These are phyloP conservation scores for Lathyrus aphaca DNA, from an alignment of 306 rosid genomes.

Conservation along the genomic window DNA sequence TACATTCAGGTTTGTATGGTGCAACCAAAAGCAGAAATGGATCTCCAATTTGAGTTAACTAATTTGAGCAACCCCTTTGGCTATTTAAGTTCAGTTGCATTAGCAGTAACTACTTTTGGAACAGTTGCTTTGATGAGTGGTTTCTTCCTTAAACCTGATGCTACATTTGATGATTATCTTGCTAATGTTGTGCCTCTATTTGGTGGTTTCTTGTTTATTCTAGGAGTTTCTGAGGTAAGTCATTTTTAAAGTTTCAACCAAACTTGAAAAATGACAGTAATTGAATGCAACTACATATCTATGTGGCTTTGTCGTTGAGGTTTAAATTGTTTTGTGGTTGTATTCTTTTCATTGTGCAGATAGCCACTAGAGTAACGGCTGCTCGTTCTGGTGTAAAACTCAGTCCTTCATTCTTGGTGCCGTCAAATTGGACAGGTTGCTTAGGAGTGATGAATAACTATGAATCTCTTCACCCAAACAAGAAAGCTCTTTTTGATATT, in stretches of 20 bases:
- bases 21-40: conserved; percentile 95
- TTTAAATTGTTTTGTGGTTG: conserved; percentile 23
- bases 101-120: conserved; percentile 83
- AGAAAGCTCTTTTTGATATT: conserved; percentile 86
- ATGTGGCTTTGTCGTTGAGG: neutral
- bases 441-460: conserved; percentile 93
- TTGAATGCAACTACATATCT: too few relatives aligned
- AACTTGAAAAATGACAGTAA: neutral
- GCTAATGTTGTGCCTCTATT: conserved; percentile 84
- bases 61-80: conserved; percentile 85
- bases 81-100: conserved; percentile 65
- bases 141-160: conserved; percentile 88
- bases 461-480: conserved; percentile 82
- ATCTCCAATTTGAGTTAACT: conserved; percentile 80
- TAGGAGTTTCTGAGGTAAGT: conserved; percentile 94
- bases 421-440: conserved; percentile 95
- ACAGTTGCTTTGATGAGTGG: conserved; percentile 90
- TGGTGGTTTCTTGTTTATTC: conserved; percentile 77
- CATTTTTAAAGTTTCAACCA: neutral
- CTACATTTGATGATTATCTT: conserved; percentile 79
- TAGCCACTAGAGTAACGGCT: conserved; percentile 88
- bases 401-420: conserved; percentile 92
- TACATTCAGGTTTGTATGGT: conserved; percentile 75
- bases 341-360: conserved; percentile 51
- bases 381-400: conserved; percentile 83